phyloP scores from a whole-genome alignment of 352 stramenopile genomes.

The Globisporangium okanoganense region DNA sequence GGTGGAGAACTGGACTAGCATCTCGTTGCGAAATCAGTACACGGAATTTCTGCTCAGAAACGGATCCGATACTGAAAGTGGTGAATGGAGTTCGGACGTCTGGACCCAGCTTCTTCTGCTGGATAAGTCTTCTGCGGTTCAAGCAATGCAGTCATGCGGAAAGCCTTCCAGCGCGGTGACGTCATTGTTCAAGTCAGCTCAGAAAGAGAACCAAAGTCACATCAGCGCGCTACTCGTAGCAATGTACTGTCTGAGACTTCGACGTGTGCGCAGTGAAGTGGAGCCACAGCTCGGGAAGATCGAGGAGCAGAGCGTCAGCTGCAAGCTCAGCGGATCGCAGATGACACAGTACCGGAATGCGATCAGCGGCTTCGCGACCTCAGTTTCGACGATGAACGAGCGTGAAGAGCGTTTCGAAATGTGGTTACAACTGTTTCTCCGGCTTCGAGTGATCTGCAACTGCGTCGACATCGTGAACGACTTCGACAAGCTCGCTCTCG shows the following conservation, averaged over 20 bases:
- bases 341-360: slow-evolving; percentile 63
- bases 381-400: slow-evolving; percentile 28
- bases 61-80: slow-evolving; percentile 7
- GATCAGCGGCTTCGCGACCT: slow-evolving; percentile 48
- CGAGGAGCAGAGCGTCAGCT: slow-evolving; percentile 79
- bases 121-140: slow-evolving; percentile 38
- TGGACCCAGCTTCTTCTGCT: slow-evolving; percentile 27
- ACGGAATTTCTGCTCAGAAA: slow-evolving; percentile 49
- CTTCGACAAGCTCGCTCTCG: slow-evolving; percentile 65
- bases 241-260: slow-evolving; percentile 56
- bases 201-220: slow-evolving; percentile 24
- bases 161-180: slow-evolving; percentile 36
- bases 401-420: slow-evolving; percentile 50
- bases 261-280: slow-evolving; percentile 72
- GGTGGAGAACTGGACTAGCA: slow-evolving; percentile 55
- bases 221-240: slow-evolving; percentile 46
- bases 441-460: slow-evolving; percentile 73
- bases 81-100: slow-evolving; percentile 9
- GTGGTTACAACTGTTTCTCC: slow-evolving; percentile 67
- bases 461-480: slow-evolving; percentile 77
- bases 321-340: slow-evolving; percentile 45
- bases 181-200: slow-evolving; percentile 41
- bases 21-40: slow-evolving; percentile 34
- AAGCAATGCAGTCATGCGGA: slow-evolving; percentile 42
- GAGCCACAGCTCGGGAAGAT: slow-evolving; percentile 75